These are phyloP conservation scores for Pyrenopolyporus hunteri DNA, from an alignment of 495 filamentous ascomycete genomes.

Conservation along the genomic window DNA sequence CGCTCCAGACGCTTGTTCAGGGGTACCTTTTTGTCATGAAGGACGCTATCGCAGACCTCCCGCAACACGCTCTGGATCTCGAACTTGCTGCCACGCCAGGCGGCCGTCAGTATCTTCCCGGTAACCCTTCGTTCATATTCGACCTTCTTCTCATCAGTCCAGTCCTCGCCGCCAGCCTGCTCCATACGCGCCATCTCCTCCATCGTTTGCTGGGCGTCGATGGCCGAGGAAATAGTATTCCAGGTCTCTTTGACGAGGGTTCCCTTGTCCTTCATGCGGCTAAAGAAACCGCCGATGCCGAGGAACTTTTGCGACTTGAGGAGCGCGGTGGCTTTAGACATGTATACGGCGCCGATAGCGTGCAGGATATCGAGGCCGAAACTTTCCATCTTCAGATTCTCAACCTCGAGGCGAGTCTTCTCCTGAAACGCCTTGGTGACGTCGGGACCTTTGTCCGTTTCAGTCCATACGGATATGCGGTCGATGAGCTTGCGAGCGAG, in stretches of 20 bases:
- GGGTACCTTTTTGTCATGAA: constrained; percentile 80
- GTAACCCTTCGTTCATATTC: constrained; percentile 95
- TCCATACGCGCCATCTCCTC: constrained; percentile 98
- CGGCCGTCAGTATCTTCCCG: constrained; percentile 97
- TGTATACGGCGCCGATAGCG: constrained; percentile 88
- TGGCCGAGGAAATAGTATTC: constrained; percentile 96
- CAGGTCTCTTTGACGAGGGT: constrained; percentile 96
- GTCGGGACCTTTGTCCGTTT: constrained; percentile 87
- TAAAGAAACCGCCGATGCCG: constrained; percentile 93
- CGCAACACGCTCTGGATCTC: constrained; percentile 96
- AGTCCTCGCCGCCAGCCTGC: constrained; percentile 93
- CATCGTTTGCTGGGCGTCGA: constrained; percentile 97
- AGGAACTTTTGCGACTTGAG: constrained; percentile 96
- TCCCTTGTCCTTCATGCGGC: constrained; percentile 93
- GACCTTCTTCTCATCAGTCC: constrained; percentile 97
- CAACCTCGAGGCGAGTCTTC: constrained; percentile 92
- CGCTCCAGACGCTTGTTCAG: constrained; percentile 87
- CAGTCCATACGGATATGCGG: constrained; percentile 93
- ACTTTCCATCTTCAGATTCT: constrained; percentile 98
- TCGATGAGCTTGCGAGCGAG: constrained; percentile 85
- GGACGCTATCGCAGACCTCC: constrained; percentile 75
- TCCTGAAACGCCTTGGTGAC: constrained; percentile 89
- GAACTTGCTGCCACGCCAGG: constrained; percentile 96
- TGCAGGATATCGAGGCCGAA: constrained; percentile 98
- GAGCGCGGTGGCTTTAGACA: constrained; percentile 83